Evolutionary conservation across 208 protist genomes (phyloP).

Genomic region (Tritrichomonas foetus): DNA sequence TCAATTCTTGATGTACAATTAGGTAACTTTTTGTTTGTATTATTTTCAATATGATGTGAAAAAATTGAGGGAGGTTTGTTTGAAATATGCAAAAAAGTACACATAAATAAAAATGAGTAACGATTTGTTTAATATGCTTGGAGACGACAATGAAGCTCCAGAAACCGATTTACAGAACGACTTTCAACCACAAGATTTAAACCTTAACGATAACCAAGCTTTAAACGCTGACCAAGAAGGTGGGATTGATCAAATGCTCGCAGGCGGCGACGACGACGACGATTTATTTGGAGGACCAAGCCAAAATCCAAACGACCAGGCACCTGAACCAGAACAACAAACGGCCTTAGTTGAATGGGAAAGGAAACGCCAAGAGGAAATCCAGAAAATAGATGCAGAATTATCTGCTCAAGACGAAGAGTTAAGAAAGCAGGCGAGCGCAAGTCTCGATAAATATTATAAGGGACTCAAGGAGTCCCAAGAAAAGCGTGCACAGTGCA

Average conservation of each 20-base stretch:
- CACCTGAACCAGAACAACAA: neutral
- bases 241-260: neutral
- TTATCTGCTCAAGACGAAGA: no score
- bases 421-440: neutral
- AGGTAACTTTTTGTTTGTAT: no score
- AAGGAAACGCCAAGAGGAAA: neutral
- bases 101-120: no score
- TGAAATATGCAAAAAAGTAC: no score
- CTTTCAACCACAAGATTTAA: neutral
- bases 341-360: slow-evolving; percentile 19
- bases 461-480: neutral
- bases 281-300: no score
- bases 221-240: no score
- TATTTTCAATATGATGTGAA: no score
- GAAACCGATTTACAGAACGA: neutral
- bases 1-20: no score
- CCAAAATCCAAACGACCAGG: neutral
- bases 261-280: neutral
- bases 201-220: no score
- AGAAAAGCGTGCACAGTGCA: neutral
- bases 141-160: no score
- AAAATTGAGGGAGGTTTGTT: no score
- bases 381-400: neutral
- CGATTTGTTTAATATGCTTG: neutral
- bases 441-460: neutral